Evolutionary conservation across 192 early-diverging fungal species (phyloP), one percentile per base, ranked within the genome.

Genomic region (Gryganskiella cystojenkinii): DNA sequence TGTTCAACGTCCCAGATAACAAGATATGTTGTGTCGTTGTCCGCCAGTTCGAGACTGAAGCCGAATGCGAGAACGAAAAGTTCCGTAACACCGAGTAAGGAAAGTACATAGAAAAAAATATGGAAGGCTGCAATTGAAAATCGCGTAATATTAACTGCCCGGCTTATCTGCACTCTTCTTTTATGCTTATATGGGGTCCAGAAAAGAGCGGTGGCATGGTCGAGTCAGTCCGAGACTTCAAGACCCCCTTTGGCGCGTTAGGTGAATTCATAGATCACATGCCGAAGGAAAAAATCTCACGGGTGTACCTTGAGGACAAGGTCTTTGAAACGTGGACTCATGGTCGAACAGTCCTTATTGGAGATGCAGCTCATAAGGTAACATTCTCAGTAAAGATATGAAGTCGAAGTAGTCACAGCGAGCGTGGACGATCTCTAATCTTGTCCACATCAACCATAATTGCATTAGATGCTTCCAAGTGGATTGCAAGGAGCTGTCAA

Each of bases 21-120:
- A 24, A 40, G 2, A 35, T 73, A 1, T 63, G 61, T 15, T 73
- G 56, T 61, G 33, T n/a, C 20, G 27, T 65, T 8, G 13, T 52
- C 17, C 24, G 34, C 0, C 63, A 73, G 11, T 7, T 73, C 31
- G 69, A 61, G 20, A 56, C 42, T 13, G 4, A 42, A 17, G 33
- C 30, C 2, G 60, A 44, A 6, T 56, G 53, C 2, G 61, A 64
- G 54, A 31, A 43, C 3, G 61, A 25, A 22, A 30, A 10, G 2
- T 59, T 52, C 50, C n/a, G 25, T n/a, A 52, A n/a, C 50, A 25
- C 20, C n/a, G 50, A 52, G 11, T 52, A 13, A 13, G 37, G 37
- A 13, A 40, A n/a, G n/a, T n/a, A n/a, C n/a, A n/a, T n/a, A n/a
- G n/a, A n/a, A n/a, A n/a, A n/a, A n/a, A n/a, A n/a, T n/a, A n/a